phyloP scores from a whole-genome alignment of 129 eudicot genomes.

The Tagetes patula region DNA sequence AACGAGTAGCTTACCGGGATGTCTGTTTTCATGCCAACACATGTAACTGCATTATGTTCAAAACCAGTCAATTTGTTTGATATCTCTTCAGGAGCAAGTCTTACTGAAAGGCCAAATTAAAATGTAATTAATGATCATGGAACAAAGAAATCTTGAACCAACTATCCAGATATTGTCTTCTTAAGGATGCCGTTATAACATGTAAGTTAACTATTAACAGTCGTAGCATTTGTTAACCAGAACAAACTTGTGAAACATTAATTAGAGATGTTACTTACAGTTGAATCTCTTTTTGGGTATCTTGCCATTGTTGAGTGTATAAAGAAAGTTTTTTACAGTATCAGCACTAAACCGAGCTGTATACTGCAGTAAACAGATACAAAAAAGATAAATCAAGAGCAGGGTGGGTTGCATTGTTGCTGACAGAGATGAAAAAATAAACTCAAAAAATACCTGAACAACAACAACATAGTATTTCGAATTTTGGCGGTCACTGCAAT shows the following conservation, averaged over 20 bases:
- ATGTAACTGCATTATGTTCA: constrained; percentile 93
- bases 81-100: constrained; percentile 97
- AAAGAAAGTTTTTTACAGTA: constrained; percentile 74
- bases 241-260: neutral
- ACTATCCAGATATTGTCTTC: neutral
- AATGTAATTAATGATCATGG: constrained; percentile 10
- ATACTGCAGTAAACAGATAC: constrained; percentile 52
- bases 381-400: neutral
- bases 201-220: neutral
- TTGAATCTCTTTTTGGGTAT: constrained; percentile 92
- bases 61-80: constrained; percentile 73
- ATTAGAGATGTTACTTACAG: constrained; percentile 52
- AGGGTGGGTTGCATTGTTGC: neutral
- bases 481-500: constrained; percentile 78
- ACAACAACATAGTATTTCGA: constrained; percentile 93
- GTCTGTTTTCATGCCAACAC: constrained; percentile 94
- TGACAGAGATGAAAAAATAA: neutral
- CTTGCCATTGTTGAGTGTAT: constrained; percentile 78
- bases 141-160: constrained; percentile 9
- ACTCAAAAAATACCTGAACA: constrained; percentile 63
- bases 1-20: constrained; percentile 63
- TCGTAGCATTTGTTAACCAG: neutral
- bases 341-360: constrained; percentile 95
- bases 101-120: constrained; percentile 54
- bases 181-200: neutral